Evolutionary conservation across 306 rosid genomes (phyloP).

Genomic region (Cicer yamashitae): DNA sequence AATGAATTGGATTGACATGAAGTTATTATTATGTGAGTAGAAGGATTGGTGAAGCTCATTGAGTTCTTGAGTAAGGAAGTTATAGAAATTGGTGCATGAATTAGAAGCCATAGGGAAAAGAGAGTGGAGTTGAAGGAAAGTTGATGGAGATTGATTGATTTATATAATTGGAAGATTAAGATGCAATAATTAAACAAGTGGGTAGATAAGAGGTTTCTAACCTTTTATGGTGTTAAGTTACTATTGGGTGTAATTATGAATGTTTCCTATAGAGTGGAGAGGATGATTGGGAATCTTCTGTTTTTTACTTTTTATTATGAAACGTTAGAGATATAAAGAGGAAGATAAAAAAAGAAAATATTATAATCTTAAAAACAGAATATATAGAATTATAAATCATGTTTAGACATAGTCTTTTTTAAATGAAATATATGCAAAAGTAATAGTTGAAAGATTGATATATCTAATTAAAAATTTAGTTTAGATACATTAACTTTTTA

Average conservation of each 20-base stretch:
- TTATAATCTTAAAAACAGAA: not conserved
- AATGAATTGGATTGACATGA: conserved; percentile 80
- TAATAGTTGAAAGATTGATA: too few relatives aligned
- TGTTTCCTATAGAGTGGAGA: conserved; percentile 76
- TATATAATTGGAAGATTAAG: conserved; percentile 51
- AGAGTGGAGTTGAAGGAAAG: conserved; percentile 25
- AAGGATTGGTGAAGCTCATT: conserved; percentile 60
- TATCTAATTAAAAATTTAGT: too few relatives aligned
- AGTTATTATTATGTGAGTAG: conserved; percentile 48
- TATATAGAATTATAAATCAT: not conserved
- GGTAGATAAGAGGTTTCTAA: not conserved
- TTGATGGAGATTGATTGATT: conserved; percentile 61
- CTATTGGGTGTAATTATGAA: conserved; percentile 81
- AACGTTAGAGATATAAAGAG: not conserved
- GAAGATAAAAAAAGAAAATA: not conserved
- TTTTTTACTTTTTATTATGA: conserved; percentile 18
- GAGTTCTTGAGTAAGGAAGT: conserved; percentile 64
- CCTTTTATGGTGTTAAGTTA: conserved; percentile 37
- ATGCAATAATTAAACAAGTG: conserved; percentile 28
- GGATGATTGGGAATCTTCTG: conserved; percentile 77
- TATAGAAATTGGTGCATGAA: conserved; percentile 73
- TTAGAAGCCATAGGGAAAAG: conserved; percentile 61
- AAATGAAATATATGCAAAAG: too few relatives aligned
- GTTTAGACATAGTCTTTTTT: not conserved
- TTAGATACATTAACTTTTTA: too few relatives aligned